phyloP scores from a whole-genome alignment of 73 alveolate genomes.

The Tetrahymena malaccensis region DNA sequence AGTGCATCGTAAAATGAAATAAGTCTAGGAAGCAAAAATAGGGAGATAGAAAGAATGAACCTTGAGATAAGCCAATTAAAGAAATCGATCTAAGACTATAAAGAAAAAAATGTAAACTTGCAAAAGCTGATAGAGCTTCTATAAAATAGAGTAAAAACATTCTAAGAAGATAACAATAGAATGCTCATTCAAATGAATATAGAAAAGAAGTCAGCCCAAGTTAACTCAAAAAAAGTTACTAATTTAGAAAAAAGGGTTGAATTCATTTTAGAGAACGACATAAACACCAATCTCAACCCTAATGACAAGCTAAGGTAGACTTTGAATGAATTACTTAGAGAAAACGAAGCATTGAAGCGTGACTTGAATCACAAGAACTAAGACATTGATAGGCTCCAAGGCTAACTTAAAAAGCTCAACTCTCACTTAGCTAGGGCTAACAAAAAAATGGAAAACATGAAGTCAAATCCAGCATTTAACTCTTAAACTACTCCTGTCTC shows the following conservation, averaged over 20 bases:
- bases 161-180: constrained; percentile 24
- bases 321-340: constrained; percentile 24
- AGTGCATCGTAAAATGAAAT: constrained; percentile 29
- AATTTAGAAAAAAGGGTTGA: constrained; percentile 38
- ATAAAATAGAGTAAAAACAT: neutral
- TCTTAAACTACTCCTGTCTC: neutral
- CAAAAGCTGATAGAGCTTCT: constrained; percentile 23
- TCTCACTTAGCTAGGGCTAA: constrained; percentile 3
- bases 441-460: constrained; percentile 34
- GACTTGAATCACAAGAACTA: constrained; percentile 27
- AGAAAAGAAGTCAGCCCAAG: constrained; percentile 15
- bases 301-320: constrained; percentile 34
- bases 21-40: constrained; percentile 8
- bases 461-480: neutral
- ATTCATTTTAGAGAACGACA: constrained; percentile 23
- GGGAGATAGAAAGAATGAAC: constrained; percentile 31
- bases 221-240: neutral
- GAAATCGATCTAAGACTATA: constrained; percentile 4
- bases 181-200: constrained; percentile 5
- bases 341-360: constrained; percentile 27
- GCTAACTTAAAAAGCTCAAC: constrained; percentile 10
- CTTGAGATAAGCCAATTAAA: constrained; percentile 2
- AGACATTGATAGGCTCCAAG: constrained; percentile 31
- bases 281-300: constrained; percentile 22
- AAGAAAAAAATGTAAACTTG: constrained; percentile 3